These are phyloP conservation scores for Bipolaris bicolor DNA, from an alignment of 2,329 filamentous ascomycete genomes.

Conservation along the genomic window DNA sequence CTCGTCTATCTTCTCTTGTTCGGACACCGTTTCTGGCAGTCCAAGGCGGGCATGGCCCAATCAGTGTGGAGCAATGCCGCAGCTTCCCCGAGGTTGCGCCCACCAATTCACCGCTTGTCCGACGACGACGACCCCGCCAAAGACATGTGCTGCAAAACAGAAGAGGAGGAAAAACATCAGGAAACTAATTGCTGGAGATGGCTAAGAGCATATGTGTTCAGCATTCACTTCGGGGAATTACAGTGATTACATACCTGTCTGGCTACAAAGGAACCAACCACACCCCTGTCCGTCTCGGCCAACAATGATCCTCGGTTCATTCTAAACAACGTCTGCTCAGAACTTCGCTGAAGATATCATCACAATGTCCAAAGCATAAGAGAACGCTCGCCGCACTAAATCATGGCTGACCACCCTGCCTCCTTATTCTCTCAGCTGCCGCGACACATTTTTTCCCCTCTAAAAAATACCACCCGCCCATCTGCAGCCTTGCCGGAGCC, in stretches of 20 bases:
- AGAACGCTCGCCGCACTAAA: constrained; percentile 19
- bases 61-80: constrained; percentile 32
- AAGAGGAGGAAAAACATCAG: too few relatives aligned
- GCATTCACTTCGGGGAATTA: background rate
- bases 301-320: constrained; percentile 20
- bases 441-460: constrained; percentile 2
- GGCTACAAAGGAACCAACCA: background rate
- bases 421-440: constrained; percentile 17
- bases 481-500: background rate
- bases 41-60: constrained; percentile 17
- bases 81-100: constrained; percentile 30
- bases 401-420: constrained; percentile 33
- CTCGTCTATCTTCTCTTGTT: background rate
- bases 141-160: background rate
- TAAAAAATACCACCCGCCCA: constrained; percentile 4
- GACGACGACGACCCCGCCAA: background rate
- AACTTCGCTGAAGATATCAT: constrained; percentile 26
- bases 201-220: background rate
- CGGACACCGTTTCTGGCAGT: background rate
- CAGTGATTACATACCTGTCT: too few relatives aligned
- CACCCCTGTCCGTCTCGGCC: constrained; percentile 5
- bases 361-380: constrained; percentile 21
- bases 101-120: constrained; percentile 7
- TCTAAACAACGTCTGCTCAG: constrained; percentile 5
- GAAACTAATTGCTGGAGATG: background rate